These are phyloP conservation scores for Halteria grandinella DNA, from an alignment of 73 alveolate genomes.

Conservation along the genomic window DNA sequence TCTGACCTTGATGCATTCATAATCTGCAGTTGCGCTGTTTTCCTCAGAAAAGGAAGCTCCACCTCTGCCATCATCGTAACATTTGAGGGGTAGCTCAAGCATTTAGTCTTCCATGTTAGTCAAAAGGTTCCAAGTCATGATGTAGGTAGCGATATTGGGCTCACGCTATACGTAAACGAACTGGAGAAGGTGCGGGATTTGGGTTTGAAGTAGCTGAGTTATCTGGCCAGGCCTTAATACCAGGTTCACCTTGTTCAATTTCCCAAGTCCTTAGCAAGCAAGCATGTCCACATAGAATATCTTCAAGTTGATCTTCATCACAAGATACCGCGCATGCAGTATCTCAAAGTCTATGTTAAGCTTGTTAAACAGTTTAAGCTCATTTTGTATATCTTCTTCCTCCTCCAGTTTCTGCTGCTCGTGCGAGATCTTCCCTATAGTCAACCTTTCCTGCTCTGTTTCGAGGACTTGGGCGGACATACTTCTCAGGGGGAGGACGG, in stretches of 20 bases:
- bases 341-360: conserved; percentile 19
- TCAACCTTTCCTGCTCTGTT: no score
- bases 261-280: neutral
- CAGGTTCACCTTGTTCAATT: neutral
- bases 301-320: neutral
- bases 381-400: neutral
- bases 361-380: neutral
- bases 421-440: neutral
- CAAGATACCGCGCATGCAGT: neutral
- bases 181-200: conserved; percentile 7
- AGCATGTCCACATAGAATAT: neutral
- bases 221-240: conserved; percentile 20
- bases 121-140: conserved; percentile 31
- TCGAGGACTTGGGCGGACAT: no score
- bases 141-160: neutral
- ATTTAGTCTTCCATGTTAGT: conserved; percentile 10
- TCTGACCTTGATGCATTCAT: neutral
- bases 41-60: no score
- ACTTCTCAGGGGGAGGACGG: no score
- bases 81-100: neutral
- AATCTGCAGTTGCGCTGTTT: no score
- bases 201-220: conserved; percentile 4
- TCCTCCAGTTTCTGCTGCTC: neutral
- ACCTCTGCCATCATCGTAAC: no score
- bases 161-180: conserved; percentile 13